phyloP scores from a whole-genome alignment of 2,329 filamentous ascomycete genomes.

The Aspergillus piperis region DNA sequence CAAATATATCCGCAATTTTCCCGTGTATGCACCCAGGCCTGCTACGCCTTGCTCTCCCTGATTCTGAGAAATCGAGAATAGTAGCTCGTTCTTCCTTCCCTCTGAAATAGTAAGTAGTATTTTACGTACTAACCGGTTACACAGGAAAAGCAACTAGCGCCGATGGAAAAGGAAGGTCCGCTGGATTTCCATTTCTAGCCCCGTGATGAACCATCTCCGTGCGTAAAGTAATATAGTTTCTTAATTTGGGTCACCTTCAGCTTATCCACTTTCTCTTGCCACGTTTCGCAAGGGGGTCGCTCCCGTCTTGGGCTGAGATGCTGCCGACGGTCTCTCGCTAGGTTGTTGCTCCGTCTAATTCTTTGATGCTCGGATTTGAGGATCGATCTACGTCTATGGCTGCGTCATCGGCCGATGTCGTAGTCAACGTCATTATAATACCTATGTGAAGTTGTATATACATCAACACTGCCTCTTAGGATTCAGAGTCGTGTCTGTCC shows the following conservation, averaged over 20 bases:
- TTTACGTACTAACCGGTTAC: background rate
- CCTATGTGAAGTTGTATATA: background rate
- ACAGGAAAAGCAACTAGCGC: background rate
- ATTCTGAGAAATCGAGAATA: no score
- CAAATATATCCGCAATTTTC: background rate
- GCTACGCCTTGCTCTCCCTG: background rate
- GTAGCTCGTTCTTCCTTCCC: no score
- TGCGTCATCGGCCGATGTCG: background rate
- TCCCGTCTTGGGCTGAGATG: background rate
- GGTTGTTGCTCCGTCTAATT: background rate
- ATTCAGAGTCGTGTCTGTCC: background rate
- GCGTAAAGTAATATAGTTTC: background rate
- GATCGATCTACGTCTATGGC: background rate
- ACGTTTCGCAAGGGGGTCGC: background rate
- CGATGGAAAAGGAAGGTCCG: background rate
- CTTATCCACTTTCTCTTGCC: background rate
- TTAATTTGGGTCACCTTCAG: background rate
- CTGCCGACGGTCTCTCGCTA: background rate
- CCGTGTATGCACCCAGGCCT: background rate
- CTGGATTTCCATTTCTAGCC: background rate
- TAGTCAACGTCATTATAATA: background rate
- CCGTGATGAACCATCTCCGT: background rate
- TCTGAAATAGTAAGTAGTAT: no score
- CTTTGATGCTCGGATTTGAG: background rate
- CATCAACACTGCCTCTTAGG: background rate